Conservation (phyloP, 2,329 filamentous ascomycete genomes). For the Pseudogymnoascus verrucosus region DNA sequence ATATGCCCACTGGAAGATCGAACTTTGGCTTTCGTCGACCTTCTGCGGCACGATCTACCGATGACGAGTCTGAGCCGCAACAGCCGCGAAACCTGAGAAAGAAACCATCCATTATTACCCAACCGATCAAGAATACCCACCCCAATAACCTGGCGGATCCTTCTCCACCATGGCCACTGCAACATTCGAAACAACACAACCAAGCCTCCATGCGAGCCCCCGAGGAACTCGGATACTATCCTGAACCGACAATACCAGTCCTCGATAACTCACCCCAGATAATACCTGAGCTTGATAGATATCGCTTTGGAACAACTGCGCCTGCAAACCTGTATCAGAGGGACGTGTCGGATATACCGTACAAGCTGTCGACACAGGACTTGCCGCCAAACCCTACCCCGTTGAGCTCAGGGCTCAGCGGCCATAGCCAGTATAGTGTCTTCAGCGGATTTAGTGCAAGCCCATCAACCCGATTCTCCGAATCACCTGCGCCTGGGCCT, state of each 20-base stretch:
- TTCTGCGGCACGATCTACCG: slow-evolving; percentile 12
- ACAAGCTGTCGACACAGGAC: slow-evolving; percentile 54
- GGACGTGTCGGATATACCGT: slow-evolving; percentile 40
- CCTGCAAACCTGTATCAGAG: slow-evolving; percentile 25
- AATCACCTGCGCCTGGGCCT: slow-evolving; percentile 56
- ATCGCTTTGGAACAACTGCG: slow-evolving; percentile 40
- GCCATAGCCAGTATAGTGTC: slow-evolving; percentile 27
- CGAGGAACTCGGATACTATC: neutral
- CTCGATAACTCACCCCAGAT: slow-evolving; percentile 31
- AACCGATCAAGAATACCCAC: slow-evolving; percentile 14
- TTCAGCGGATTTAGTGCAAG: slow-evolving; percentile 54
- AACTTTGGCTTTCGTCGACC: slow-evolving; percentile 22
- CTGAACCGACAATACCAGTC: slow-evolving; percentile 17
- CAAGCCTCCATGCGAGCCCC: neutral
- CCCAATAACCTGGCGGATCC: slow-evolving; percentile 15
- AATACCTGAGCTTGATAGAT: slow-evolving; percentile 52
- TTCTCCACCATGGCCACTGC: slow-evolving; percentile 6
- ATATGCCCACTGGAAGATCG: slow-evolving; percentile 14
- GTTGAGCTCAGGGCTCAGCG: slow-evolving; percentile 47
- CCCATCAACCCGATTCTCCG: slow-evolving; percentile 68
- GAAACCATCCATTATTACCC: slow-evolving; percentile 41
- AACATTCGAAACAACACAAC: neutral
- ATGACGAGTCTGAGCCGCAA: slow-evolving; percentile 21
- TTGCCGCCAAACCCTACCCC: slow-evolving; percentile 56
- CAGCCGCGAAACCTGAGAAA: slow-evolving; percentile 38